Conservation (phyloP, 495 filamentous ascomycete species). For the Venustampulla echinocandica region DNA sequence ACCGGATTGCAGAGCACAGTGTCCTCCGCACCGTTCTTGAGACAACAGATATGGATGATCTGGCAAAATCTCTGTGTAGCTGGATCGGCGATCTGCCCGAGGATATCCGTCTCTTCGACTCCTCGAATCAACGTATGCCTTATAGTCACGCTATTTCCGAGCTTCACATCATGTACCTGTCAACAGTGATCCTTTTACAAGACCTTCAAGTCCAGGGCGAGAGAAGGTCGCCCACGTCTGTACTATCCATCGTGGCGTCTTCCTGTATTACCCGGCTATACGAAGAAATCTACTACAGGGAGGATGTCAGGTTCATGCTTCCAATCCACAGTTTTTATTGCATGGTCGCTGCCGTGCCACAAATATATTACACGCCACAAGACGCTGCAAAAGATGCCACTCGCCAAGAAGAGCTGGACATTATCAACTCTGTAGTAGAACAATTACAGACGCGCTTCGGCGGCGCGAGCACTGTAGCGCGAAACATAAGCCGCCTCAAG, state of each 20-base stretch:
- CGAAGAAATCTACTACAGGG: not conserved
- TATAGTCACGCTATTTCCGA: not conserved
- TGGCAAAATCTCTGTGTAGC: not conserved
- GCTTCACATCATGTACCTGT: not conserved
- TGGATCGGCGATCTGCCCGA: not conserved
- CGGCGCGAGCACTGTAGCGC: too few species aligned
- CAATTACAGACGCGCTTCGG: too few species aligned
- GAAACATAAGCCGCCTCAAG: too few species aligned
- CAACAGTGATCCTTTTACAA: not conserved
- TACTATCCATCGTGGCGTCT: not conserved
- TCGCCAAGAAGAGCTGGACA: not conserved
- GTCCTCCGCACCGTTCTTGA: too few species aligned
- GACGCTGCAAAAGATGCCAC: not conserved
- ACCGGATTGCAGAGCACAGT: not conserved
- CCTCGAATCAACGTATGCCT: not conserved
- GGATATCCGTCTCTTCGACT: not conserved
- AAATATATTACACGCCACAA: not conserved
- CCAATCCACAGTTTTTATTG: not conserved
- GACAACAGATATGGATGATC: not conserved
- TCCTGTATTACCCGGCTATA: constrained; percentile 1
- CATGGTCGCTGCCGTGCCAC: not conserved
- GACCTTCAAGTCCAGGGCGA: not conserved
- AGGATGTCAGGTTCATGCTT: not conserved
- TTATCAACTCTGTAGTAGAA: not conserved
- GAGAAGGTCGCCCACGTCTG: not conserved